Evolutionary conservation across 2,329 filamentous ascomycete genomes (phyloP).

Genomic region (Pleoardoris graminearum): DNA sequence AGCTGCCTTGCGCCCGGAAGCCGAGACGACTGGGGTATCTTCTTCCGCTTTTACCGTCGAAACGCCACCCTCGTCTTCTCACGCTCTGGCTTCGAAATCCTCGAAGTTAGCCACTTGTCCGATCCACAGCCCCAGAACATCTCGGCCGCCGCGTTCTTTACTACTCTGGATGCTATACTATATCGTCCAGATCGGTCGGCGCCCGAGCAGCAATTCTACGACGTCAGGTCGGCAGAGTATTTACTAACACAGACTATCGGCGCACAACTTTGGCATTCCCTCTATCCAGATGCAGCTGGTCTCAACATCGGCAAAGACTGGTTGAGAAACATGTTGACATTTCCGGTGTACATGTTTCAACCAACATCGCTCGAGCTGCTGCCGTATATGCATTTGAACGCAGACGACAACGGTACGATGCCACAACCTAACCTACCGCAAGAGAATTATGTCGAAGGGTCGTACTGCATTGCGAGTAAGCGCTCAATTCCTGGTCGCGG

Average conservation of each 20-base stretch:
- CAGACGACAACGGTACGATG: conserved; percentile 8
- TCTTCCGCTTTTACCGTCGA: conserved; percentile 20
- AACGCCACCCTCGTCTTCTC: conserved; percentile 19
- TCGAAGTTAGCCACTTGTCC: conserved; percentile 9
- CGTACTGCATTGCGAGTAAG: conserved; percentile 12
- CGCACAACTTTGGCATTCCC: conserved; percentile 12
- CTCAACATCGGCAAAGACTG: conserved; percentile 13
- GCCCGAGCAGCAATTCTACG: conserved; percentile 10
- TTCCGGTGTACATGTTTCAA: conserved; percentile 21
- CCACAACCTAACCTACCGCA: conserved; percentile 12
- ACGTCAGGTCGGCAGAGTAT: conserved; percentile 15
- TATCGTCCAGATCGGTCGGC: conserved; percentile 13
- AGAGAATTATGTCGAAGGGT: conserved; percentile 19
- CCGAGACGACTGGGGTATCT: conserved; percentile 12
- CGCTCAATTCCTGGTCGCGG: conserved; percentile 17
- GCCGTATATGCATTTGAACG: not conserved
- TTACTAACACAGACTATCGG: conserved; percentile 16
- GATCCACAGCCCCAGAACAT: conserved; percentile 9
- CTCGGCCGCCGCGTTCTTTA: conserved; percentile 13
- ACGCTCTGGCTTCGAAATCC: conserved; percentile 11
- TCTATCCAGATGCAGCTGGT: not conserved
- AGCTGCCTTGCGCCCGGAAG: conserved; percentile 14
- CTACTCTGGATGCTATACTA: conserved; percentile 12
- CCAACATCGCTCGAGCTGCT: conserved; percentile 8
- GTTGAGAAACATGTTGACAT: conserved; percentile 16